phyloP scores from a whole-genome alignment of 2,329 filamentous ascomycete genomes.

The Tolypocladium ovalisporum region DNA sequence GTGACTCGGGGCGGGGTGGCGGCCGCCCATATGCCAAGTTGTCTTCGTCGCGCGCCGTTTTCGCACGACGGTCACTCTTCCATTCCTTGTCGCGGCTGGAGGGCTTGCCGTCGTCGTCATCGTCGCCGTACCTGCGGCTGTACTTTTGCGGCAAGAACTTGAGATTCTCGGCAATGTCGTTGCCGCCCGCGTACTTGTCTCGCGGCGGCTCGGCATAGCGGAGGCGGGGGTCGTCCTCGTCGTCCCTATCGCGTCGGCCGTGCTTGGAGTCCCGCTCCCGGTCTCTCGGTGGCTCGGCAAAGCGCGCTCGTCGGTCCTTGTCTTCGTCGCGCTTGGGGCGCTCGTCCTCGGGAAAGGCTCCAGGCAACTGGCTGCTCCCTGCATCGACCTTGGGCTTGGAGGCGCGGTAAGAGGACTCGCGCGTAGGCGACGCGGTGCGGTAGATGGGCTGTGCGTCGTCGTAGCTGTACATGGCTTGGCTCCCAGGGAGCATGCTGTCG shows the following conservation, averaged over 20 bases:
- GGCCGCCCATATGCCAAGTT: slow-evolving; percentile 39
- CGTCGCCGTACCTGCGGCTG: slow-evolving; percentile 22
- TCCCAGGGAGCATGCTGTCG: slow-evolving; percentile 25
- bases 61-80: slow-evolving; percentile 13
- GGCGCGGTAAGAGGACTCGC: slow-evolving; percentile 22
- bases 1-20: slow-evolving; percentile 9
- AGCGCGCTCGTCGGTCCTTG: slow-evolving; percentile 10
- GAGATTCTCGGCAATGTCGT: slow-evolving; percentile 22
- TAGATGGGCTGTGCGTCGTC: slow-evolving; percentile 22
- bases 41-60: slow-evolving; percentile 24
- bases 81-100: slow-evolving; percentile 9
- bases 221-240: slow-evolving; percentile 9
- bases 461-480: slow-evolving; percentile 27
- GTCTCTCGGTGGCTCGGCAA: slow-evolving; percentile 8
- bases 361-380: slow-evolving; percentile 13
- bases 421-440: slow-evolving; percentile 22
- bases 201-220: slow-evolving; percentile 7
- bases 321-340: slow-evolving; percentile 8
- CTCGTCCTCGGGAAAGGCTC: slow-evolving; percentile 22
- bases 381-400: slow-evolving; percentile 22
- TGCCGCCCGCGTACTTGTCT: slow-evolving; percentile 10
- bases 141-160: slow-evolving; percentile 39
- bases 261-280: slow-evolving; percentile 7
- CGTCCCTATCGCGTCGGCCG: slow-evolving; percentile 5
- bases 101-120: slow-evolving; percentile 5